Evolutionary conservation across 2,329 filamentous ascomycete species (phyloP).

Genomic region (Fusarium sp.): DNA sequence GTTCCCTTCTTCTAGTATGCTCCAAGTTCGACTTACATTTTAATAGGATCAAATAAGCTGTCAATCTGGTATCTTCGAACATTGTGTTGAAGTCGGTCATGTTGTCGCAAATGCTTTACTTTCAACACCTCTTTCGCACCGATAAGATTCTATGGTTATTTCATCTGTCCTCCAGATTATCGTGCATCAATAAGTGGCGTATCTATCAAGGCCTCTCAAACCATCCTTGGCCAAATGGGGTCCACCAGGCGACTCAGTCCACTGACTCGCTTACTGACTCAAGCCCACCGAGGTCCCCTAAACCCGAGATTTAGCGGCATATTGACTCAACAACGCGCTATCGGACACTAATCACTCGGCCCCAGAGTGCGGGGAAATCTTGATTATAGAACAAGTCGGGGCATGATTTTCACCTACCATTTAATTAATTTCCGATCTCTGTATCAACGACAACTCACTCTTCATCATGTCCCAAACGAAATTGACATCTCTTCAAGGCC

Average conservation of each 20-base stretch:
- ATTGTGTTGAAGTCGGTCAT: neutral
- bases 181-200: neutral
- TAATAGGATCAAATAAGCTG: neutral
- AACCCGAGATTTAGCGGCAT: neutral
- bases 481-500: neutral
- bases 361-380: neutral
- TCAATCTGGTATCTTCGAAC: neutral
- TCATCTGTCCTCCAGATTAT: neutral
- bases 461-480: neutral
- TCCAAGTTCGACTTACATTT: neutral
- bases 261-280: neutral
- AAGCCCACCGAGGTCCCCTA: neutral
- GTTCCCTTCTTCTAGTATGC: neutral
- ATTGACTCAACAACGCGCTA: neutral
- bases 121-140: fast-evolving
- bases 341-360: neutral
- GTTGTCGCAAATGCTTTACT: neutral
- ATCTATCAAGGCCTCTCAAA: neutral
- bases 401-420: neutral
- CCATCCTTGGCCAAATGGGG: neutral
- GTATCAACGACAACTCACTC: neutral
- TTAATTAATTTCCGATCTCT: neutral
- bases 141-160: neutral
- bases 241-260: neutral
- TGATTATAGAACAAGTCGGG: neutral